Percentiles rank a stretch among this genome's conserved stretches.
Conservation (phyloP, 768 basidiomycete species). For the Kondoa subrosea region DNA sequence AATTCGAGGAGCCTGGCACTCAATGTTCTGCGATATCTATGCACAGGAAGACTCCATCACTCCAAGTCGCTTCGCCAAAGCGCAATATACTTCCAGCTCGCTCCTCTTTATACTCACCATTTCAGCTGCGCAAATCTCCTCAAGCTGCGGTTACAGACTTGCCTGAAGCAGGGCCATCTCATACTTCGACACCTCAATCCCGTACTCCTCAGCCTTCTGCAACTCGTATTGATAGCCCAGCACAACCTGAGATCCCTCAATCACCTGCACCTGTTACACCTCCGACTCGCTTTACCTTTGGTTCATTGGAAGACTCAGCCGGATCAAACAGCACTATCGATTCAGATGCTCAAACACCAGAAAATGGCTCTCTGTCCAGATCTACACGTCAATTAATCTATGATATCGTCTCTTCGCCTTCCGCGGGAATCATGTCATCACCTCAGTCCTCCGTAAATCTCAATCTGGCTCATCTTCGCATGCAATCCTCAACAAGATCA, state of each 20-base stretch:
- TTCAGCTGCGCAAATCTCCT: too few species aligned
- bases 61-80: too few species aligned
- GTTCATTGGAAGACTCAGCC: not conserved
- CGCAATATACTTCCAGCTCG: too few species aligned
- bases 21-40: too few species aligned
- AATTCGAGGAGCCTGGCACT: too few species aligned
- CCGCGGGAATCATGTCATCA: not conserved
- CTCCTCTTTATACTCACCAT: too few species aligned
- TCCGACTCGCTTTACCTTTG: not conserved
- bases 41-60: too few species aligned
- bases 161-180: too few species aligned
- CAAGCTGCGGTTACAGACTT: too few species aligned
- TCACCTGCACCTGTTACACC: not conserved
- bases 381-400: not conserved
- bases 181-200: not conserved
- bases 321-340: not conserved
- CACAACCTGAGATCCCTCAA: not conserved
- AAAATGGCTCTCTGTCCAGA: not conserved
- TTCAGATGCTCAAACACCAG: not conserved
- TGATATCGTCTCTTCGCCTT: constrained; percentile 5
- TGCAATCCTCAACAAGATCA: not conserved
- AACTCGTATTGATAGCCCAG: not conserved
- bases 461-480: not conserved
- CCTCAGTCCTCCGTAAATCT: not conserved
- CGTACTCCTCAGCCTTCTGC: too few species aligned